Percentiles rank a stretch among this genome's conserved stretches.
Evolutionary conservation across 2,329 filamentous ascomycete genomes (phyloP).

Genomic region (Dactylellina cionopaga): DNA sequence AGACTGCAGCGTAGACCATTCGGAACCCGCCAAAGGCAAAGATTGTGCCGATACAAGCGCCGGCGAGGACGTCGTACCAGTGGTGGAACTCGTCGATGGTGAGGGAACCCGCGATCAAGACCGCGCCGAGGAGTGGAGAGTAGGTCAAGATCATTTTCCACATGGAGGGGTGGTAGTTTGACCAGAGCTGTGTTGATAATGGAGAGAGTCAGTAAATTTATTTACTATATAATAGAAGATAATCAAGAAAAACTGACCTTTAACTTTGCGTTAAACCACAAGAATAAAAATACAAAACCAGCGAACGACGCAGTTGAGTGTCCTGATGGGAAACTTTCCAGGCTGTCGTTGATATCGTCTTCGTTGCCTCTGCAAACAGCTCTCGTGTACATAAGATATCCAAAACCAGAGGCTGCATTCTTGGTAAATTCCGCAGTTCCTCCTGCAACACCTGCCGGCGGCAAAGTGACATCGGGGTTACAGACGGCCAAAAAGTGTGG

Average conservation of each 20-base stretch:
- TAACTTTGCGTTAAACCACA: slow-evolving; percentile 82
- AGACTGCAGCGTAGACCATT: slow-evolving; percentile 74
- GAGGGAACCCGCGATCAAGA: slow-evolving; percentile 74
- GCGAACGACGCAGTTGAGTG: slow-evolving; percentile 79
- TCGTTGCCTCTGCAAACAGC: slow-evolving; percentile 75
- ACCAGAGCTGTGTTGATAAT: slow-evolving; percentile 61
- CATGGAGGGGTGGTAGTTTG: slow-evolving; percentile 76
- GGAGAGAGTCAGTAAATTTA: not conserved
- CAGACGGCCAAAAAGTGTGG: slow-evolving; percentile 75
- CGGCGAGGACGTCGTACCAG: slow-evolving; percentile 77
- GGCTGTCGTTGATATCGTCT: slow-evolving; percentile 72
- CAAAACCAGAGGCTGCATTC: slow-evolving; percentile 66
- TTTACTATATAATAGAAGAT: not conserved
- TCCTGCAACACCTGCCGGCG: slow-evolving; percentile 68
- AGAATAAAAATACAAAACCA: slow-evolving; percentile 74
- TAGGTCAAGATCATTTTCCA: slow-evolving; percentile 76
- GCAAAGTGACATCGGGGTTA: slow-evolving; percentile 26
- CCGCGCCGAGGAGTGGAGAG: slow-evolving; percentile 73
- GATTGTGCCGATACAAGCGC: slow-evolving; percentile 72
- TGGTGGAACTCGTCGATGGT: slow-evolving; percentile 80
- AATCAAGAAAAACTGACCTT: slow-evolving; percentile 65
- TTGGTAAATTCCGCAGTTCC: slow-evolving; percentile 56
- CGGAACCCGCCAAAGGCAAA: slow-evolving; percentile 74
- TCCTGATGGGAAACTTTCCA: slow-evolving; percentile 78
- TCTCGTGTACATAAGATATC: slow-evolving; percentile 73